These are phyloP conservation scores for Mrakia hoshinonis DNA, from an alignment of 768 basidiomycete species.

Conservation along the genomic window DNA sequence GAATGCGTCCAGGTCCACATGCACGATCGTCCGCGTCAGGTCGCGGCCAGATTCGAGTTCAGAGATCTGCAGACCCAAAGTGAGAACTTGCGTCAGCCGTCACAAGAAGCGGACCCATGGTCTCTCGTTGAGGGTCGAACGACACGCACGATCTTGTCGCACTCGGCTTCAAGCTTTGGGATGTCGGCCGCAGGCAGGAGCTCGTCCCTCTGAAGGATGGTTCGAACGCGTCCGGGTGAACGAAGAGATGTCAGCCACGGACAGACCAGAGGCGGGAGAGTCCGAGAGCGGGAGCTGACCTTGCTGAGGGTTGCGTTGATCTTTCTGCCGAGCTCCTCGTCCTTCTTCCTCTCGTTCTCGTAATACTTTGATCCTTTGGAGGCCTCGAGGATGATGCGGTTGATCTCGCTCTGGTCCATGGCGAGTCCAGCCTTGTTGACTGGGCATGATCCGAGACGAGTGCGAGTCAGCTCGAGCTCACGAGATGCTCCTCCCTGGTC, in stretches of 20 bases:
- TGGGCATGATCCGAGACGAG: background rate
- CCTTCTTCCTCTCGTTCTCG: conserved; percentile 82
- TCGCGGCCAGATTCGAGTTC: conserved; percentile 70
- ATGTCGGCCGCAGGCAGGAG: conserved; percentile 39
- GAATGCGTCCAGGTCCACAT: conserved; percentile 95
- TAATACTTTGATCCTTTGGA: conserved; percentile 83
- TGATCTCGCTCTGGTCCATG: conserved; percentile 54
- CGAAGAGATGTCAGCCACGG: background rate
- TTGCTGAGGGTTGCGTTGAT: conserved; percentile 60
- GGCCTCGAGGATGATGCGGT: conserved; percentile 77
- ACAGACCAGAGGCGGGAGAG: background rate
- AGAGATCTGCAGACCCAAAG: conserved; percentile 43
- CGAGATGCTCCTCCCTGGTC: background rate
- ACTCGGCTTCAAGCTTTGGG: conserved; percentile 57
- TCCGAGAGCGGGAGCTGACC: conserved; percentile 13
- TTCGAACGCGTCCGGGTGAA: background rate
- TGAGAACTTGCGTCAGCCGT: background rate
- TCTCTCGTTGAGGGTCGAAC: too few relatives aligned
- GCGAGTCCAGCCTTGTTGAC: conserved; percentile 27
- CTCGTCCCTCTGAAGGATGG: conserved; percentile 47
- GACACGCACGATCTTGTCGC: conserved; percentile 65
- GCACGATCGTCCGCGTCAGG: conserved; percentile 73
- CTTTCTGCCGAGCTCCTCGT: conserved; percentile 69
- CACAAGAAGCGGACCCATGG: too few relatives aligned
- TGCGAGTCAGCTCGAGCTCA: background rate